A percentile compares a stretch with the other conserved stretches of the same genome.
Conservation (phyloP, 345 rosid genomes). For the Mallotus nudiflorus region DNA sequence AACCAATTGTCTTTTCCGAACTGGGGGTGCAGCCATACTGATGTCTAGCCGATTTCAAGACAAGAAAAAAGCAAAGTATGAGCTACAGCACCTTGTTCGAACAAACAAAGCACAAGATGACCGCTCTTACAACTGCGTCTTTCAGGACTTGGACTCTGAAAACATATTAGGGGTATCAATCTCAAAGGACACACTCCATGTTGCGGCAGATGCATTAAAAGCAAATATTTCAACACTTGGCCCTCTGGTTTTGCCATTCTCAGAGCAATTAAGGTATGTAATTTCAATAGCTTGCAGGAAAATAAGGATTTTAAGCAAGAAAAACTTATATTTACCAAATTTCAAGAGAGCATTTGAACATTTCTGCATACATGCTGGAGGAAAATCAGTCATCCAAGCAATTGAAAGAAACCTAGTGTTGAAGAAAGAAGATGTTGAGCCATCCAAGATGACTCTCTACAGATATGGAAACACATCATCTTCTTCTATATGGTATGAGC, state of each 20-base stretch:
- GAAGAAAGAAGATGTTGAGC: slow-evolving; percentile 8
- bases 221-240: background rate
- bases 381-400: slow-evolving; percentile 14
- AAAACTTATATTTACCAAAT: background rate
- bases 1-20: slow-evolving; percentile 12
- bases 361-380: slow-evolving; percentile 18
- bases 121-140: background rate
- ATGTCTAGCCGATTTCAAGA: slow-evolving; percentile 5
- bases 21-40: slow-evolving; percentile 17
- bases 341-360: slow-evolving; percentile 13
- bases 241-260: slow-evolving; percentile 13
- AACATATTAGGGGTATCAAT: slow-evolving; percentile 1
- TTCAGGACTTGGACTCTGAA: slow-evolving; percentile 9
- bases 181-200: background rate
- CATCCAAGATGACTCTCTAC: slow-evolving; percentile 16
- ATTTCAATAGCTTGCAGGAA: background rate
- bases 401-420: slow-evolving; percentile 8
- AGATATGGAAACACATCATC: slow-evolving; percentile 19
- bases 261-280: slow-evolving; percentile 3
- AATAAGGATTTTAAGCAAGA: background rate
- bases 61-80: slow-evolving; percentile 5
- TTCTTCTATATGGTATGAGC: slow-evolving; percentile 10
- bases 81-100: slow-evolving; percentile 15
- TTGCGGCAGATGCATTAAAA: slow-evolving; percentile 7
- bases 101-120: slow-evolving; percentile 1